Base-by-base conservation (phyloP, 2,329 filamentous ascomycete genomes). In the Colletotrichum noveboracense region DNA sequence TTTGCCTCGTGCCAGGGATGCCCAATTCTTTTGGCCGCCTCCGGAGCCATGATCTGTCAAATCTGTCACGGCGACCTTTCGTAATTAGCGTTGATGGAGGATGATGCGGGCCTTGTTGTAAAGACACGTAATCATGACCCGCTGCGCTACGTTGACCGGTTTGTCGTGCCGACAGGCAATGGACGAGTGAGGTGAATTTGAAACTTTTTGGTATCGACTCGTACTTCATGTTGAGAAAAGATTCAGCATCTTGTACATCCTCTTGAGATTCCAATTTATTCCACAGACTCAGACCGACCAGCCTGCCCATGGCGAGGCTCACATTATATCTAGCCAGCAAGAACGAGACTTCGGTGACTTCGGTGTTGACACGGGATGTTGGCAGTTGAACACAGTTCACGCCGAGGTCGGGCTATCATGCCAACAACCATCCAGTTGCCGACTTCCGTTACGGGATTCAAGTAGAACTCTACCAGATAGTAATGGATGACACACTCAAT, bases 311-410 rank as follows among this genome's bases (percentile, higher is more conserved):
- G 7, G 24, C 24, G 1, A 55, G n/a, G n/a, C n/a, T 55, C n/a
- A 55, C 7, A 5, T 55, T 26, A 1, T 55, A 26, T 26, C 52
- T 24, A 0, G n/a, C 52, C 0, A 55, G 52, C 52, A 21, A 1
- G 0, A 55, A 7, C 8, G n/a, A 55, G 1, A 55, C 24, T 21
- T 21, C n/a, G 4, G 52, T 55, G 2, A 55, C 24, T 26, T 55
- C 6, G 6, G 1, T 26, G 24, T 0, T 1, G 0, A 6, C 10
- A 0, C 52, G 52, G 3, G 52, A 56, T 0, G 0, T 6, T 7
- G 52, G 52, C 4, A 56, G 52, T 24, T 56, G 6, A 1, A 14
- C 13, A 1, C n/a, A 21, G n/a, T 24, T 6, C 2, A 7, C 1
- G n/a, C n/a, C n/a, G n/a, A n/a, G n/a, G n/a, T n/a, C n/a, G n/a